Percentiles rank a stretch among this genome's conserved stretches.
Conservation (phyloP, 192 early-diverging fungal genomes). For the Pilobolus umbonatus region DNA sequence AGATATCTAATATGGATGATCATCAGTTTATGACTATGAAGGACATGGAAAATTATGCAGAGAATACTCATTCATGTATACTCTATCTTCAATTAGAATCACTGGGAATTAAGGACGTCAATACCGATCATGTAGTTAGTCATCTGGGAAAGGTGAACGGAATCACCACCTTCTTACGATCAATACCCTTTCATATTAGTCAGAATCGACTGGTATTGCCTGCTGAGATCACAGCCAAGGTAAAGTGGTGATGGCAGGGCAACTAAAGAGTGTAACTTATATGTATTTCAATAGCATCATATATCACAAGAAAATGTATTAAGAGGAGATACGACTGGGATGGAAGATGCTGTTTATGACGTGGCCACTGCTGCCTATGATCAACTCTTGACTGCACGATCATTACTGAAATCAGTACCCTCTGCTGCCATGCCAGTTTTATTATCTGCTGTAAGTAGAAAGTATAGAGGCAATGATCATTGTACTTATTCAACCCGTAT, state of each 20-base stretch:
- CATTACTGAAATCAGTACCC: constrained; percentile 54
- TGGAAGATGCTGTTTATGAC: constrained; percentile 81
- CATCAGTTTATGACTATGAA: constrained; percentile 63
- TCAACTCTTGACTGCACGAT: constrained; percentile 67
- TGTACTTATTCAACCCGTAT: not conserved
- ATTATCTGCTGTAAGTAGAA: constrained; percentile 53
- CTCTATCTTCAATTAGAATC: constrained; percentile 88
- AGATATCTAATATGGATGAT: constrained; percentile 56
- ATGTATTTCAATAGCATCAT: constrained; percentile 47
- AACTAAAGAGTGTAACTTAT: not conserved
- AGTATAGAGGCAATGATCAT: no score
- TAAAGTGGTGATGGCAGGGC: constrained; percentile 20
- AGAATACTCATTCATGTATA: constrained; percentile 82
- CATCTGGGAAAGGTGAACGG: constrained; percentile 90
- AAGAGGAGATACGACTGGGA: constrained; percentile 48
- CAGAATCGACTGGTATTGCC: constrained; percentile 72
- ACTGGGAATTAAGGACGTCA: constrained; percentile 71
- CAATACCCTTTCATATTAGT: constrained; percentile 66
- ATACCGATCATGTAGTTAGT: constrained; percentile 84
- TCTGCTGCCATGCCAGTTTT: constrained; percentile 65
- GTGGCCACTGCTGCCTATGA: constrained; percentile 80
- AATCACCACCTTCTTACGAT: constrained; percentile 69
- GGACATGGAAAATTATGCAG: constrained; percentile 84
- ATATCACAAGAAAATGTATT: constrained; percentile 75
- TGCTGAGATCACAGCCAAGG: constrained; percentile 70